phyloP scores from a whole-genome alignment of 2,329 filamentous ascomycete species.

The Pleomassaria siparia region DNA sequence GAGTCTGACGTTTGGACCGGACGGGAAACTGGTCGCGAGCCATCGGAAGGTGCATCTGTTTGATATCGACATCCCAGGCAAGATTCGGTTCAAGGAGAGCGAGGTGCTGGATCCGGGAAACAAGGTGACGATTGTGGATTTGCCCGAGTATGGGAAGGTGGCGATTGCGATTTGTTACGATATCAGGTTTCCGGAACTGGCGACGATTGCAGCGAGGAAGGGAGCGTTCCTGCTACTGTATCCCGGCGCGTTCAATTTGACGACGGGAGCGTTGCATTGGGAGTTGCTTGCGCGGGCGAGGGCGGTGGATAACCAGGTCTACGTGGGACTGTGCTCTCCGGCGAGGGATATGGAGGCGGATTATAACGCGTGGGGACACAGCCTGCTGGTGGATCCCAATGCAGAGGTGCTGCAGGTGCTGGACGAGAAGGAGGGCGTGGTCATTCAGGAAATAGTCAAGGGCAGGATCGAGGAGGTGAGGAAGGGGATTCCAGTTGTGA shows the following conservation, averaged over 20 bases:
- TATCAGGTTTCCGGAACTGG: conserved; percentile 92
- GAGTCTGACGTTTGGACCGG: conserved; percentile 76
- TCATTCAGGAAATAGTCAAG: conserved; percentile 70
- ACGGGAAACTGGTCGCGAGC: conserved; percentile 76
- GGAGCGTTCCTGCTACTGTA: conserved; percentile 89
- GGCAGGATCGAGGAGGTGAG: conserved; percentile 73
- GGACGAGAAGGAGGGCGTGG: conserved; percentile 73
- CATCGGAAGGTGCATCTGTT: conserved; percentile 73
- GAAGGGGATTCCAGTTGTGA: conserved; percentile 79
- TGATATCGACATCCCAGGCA: conserved; percentile 74
- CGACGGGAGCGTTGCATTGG: conserved; percentile 93
- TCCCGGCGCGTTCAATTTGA: conserved; percentile 95
- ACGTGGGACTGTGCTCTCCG: conserved; percentile 89
- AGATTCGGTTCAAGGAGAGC: conserved; percentile 87
- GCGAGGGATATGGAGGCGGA: conserved; percentile 74
- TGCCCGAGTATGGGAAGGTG: conserved; percentile 86
- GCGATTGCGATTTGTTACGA: conserved; percentile 96
- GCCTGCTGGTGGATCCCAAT: conserved; percentile 83
- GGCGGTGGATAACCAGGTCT: conserved; percentile 92
- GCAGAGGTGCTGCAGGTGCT: conserved; percentile 79
- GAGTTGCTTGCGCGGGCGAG: conserved; percentile 76
- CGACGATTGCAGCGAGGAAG: conserved; percentile 80
- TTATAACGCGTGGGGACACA: conserved; percentile 93
- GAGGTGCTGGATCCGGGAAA: conserved; percentile 86
- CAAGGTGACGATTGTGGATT: conserved; percentile 79